Evolutionary conservation across 495 filamentous ascomycete species (phyloP).

Genomic region (Apiosordaria backusii): DNA sequence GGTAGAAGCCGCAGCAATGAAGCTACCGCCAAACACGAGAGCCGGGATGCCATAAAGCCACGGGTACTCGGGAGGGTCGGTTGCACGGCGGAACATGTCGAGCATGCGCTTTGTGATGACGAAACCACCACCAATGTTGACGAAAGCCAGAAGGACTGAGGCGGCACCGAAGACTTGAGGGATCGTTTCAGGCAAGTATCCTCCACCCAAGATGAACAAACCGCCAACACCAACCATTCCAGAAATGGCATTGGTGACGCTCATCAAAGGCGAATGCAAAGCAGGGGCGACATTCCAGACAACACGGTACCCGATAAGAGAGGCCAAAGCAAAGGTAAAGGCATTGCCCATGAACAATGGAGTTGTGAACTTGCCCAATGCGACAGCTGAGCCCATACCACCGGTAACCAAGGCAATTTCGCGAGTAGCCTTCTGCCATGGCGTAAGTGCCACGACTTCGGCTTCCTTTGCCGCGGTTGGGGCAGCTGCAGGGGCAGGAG

Average conservation of each 20-base stretch:
- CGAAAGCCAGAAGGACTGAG: slow-evolving; percentile 75
- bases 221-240: slow-evolving; percentile 83
- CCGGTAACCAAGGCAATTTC: slow-evolving; percentile 66
- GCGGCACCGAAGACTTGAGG: slow-evolving; percentile 71
- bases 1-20: slow-evolving; percentile 67
- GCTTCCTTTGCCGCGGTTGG: slow-evolving; percentile 52
- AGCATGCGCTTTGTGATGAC: slow-evolving; percentile 85
- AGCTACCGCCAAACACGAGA: slow-evolving; percentile 70
- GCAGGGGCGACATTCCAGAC: slow-evolving; percentile 77
- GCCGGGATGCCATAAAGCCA: slow-evolving; percentile 78
- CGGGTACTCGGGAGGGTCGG: slow-evolving; percentile 76
- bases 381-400: slow-evolving; percentile 67
- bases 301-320: slow-evolving; percentile 74
- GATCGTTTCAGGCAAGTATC: slow-evolving; percentile 67
- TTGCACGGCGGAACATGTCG: slow-evolving; percentile 82
- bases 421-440: slow-evolving; percentile 69
- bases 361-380: slow-evolving; percentile 70
- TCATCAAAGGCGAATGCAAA: slow-evolving; percentile 79
- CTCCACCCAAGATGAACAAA: slow-evolving; percentile 76
- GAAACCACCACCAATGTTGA: slow-evolving; percentile 79
- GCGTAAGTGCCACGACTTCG: slow-evolving; percentile 61
- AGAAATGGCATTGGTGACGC: slow-evolving; percentile 82
- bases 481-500: slow-evolving; percentile 55
- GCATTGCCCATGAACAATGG: slow-evolving; percentile 79
- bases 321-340: slow-evolving; percentile 74